A percentile compares a stretch with the other conserved stretches of the same genome.
These are phyloP conservation scores for Sequoia sempervirens DNA, from an alignment of 75 land plant species.

Conservation along the genomic window DNA sequence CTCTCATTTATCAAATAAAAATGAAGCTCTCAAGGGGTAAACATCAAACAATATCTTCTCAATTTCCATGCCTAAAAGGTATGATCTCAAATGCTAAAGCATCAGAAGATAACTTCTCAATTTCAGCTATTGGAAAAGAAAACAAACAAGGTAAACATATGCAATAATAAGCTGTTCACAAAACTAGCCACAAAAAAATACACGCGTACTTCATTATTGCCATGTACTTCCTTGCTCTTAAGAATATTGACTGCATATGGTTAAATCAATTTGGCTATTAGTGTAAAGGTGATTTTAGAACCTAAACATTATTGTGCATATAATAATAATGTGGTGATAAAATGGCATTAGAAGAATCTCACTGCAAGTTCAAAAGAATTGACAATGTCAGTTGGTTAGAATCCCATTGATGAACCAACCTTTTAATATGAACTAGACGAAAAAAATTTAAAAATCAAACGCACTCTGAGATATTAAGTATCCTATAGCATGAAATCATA, in stretches of 20 bases:
- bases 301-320: not conserved
- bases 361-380: slow-evolving; percentile 7
- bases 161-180: not conserved
- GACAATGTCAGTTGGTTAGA: not conserved
- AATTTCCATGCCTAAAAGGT: not conserved
- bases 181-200: not conserved
- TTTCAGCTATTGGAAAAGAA: not conserved
- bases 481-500: not conserved
- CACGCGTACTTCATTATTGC: not conserved
- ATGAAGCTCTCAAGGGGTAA: no score
- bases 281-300: not conserved
- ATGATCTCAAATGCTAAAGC: no score
- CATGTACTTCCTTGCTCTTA: not conserved
- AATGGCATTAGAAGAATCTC: not conserved
- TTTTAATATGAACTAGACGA: not conserved
- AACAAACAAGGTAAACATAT: not conserved
- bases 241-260: not conserved
- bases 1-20: not conserved
- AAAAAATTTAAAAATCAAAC: not conserved
- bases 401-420: not conserved
- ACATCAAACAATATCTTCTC: not conserved
- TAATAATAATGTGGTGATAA: not conserved
- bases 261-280: not conserved
- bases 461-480: not conserved
- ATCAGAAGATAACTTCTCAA: not conserved